Percentiles rank a stretch among this genome's conserved stretches.
phyloP scores from a whole-genome alignment of 2,329 filamentous ascomycete species.

The Fusarium anguioides region DNA sequence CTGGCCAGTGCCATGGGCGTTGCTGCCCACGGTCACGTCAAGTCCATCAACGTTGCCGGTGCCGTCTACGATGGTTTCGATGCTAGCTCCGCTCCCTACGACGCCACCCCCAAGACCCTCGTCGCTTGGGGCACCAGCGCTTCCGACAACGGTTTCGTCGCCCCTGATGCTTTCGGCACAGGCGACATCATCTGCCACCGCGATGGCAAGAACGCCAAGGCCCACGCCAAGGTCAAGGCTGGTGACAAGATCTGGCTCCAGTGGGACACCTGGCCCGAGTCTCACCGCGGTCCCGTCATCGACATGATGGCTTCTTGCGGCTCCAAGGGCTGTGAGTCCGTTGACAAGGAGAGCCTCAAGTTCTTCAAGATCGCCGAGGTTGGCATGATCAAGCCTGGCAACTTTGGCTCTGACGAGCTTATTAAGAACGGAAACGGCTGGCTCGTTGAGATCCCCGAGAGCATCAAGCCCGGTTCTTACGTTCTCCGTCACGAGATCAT shows the following conservation, averaged over 20 bases:
- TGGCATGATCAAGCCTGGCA: constrained; percentile 61
- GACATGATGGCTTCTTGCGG: constrained; percentile 71
- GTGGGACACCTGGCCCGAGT: constrained; percentile 57
- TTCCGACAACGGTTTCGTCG: constrained; percentile 64
- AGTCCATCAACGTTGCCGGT: constrained; percentile 44
- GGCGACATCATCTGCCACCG: constrained; percentile 62
- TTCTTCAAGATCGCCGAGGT: constrained; percentile 74
- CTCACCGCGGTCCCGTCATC: constrained; percentile 66
- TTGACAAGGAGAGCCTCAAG: constrained; percentile 64
- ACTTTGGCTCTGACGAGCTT: constrained; percentile 54
- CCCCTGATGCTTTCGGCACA: constrained; percentile 52
- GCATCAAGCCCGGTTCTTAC: constrained; percentile 55
- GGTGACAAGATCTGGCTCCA: constrained; percentile 55
- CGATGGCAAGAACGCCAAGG: constrained; percentile 52
- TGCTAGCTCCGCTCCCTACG: constrained; percentile 22
- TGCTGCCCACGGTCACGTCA: constrained; percentile 46
- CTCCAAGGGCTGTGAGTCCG: constrained; percentile 63
- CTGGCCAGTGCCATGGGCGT: constrained; percentile 44
- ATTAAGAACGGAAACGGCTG: constrained; percentile 55
- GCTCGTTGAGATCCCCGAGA: constrained; percentile 50
- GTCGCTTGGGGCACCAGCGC: constrained; percentile 56
- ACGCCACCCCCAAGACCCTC: constrained; percentile 39
- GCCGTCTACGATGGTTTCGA: constrained; percentile 32
- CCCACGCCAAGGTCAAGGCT: constrained; percentile 51
- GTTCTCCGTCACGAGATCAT: constrained; percentile 65